Percentiles rank a stretch among this genome's conserved stretches.
Conservation (phyloP, 83 land plant genomes). For the Thuja plicata region DNA sequence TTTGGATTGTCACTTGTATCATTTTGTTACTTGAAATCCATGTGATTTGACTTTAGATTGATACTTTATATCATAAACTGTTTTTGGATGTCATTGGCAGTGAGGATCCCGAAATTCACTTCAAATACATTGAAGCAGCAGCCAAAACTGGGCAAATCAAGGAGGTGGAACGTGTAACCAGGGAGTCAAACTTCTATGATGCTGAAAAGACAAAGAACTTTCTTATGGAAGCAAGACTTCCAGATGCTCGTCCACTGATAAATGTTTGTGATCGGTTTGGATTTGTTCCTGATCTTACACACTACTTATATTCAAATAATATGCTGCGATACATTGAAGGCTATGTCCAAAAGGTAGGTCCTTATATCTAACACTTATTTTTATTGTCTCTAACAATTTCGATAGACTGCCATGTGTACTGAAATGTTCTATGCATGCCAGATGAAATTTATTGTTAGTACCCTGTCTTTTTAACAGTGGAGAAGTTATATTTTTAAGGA, state of each 20-base stretch:
- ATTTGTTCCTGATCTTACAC: conserved; percentile 97
- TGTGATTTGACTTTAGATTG: conserved; percentile 26
- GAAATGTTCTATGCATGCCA: background rate
- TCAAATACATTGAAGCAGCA: conserved; percentile 97
- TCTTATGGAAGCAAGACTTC: conserved; percentile 95
- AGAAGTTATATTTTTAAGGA: background rate
- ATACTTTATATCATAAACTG: background rate
- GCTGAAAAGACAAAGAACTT: conserved; percentile 96
- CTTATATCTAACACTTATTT: background rate
- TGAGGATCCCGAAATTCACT: conserved; percentile 98
- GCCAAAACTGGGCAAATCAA: conserved; percentile 98
- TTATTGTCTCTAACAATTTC: background rate
- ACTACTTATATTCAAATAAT: conserved; percentile 86
- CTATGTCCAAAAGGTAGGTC: conserved; percentile 91
- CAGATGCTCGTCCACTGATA: conserved; percentile 97
- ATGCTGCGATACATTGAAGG: conserved; percentile 99
- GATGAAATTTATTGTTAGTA: no score
- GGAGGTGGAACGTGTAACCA: conserved; percentile 97
- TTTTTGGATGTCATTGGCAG: conserved; percentile 33
- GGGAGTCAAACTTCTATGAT: conserved; percentile 97
- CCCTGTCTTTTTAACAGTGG: background rate
- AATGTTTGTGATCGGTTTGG: conserved; percentile 99
- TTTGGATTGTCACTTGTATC: conserved; percentile 1
- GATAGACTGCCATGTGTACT: background rate
- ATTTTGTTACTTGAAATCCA: background rate